Base-by-base conservation (phyloP, 768 basidiomycete genomes). In the Calocybe indica region DNA sequence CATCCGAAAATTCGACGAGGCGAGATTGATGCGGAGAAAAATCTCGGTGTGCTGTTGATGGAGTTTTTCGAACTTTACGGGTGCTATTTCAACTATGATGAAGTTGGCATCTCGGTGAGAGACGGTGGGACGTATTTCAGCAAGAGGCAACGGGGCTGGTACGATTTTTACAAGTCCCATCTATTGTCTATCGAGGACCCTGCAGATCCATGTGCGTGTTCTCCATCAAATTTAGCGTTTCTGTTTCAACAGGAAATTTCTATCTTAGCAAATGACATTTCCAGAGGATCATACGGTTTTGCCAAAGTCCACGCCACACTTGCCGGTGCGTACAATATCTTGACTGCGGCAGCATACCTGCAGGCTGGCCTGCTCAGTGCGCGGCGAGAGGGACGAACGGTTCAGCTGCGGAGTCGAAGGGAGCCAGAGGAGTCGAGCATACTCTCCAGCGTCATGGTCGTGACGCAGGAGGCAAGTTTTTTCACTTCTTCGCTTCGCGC, bases 51-150 rank as follows among this genome's bases (percentile, higher is more conserved):
- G n/a, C 69, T 99, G 46, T 76, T 96, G 39, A 80, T 97, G 74
- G 96, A 99, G 65, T 97, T 98, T 62, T 96, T 98, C 59, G 94
- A 98, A 71, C 73, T 95, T 9, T 98, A 98, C 62, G 95, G 94
- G 11, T 72, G 76, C 42, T 82, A 83, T 62, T 98, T 97, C 77
- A 93, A 94, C 63, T 96, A 92, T 55, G 80, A 85, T 46, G 83
- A 89, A 58, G 82, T 85, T 12, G 95, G 95, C 7, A 90, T 99
- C 53, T 92, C 91, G 9, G 63, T 98, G 14, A 76, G 86, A 36
- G 78, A 89, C 33, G 91, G 93, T 3, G 96, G 96, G 12, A 83
- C 79, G 31, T 98, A 98, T 67, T 98, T 84, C 59, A 79, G 71
- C 64, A 98, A 97, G 66, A 67, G 73, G 45, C 72, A 79, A 48